These are phyloP conservation scores for Fusarium sp. DNA, from an alignment of 2,329 filamentous ascomycete genomes.

Conservation along the genomic window DNA sequence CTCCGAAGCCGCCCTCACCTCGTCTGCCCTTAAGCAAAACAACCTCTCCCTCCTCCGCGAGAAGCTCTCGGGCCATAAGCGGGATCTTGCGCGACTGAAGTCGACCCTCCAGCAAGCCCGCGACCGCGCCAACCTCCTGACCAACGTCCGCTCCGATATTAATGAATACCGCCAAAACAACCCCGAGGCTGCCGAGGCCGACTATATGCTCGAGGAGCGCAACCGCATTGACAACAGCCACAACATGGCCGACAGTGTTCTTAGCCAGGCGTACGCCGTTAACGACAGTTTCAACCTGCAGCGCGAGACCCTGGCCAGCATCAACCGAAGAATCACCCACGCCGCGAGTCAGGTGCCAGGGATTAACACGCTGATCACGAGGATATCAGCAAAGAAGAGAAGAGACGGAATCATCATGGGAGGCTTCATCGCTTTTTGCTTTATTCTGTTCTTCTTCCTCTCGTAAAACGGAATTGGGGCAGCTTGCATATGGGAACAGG, in stretches of 20 bases:
- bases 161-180: constrained; percentile 87
- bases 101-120: constrained; percentile 81
- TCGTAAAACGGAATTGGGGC: constrained; percentile 57
- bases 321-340: constrained; percentile 89
- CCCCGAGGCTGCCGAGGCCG: constrained; percentile 85
- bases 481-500: constrained; percentile 44
- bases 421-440: constrained; percentile 90
- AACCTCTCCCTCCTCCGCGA: constrained; percentile 93
- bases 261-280: constrained; percentile 96
- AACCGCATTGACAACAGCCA: constrained; percentile 88
- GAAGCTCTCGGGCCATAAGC: constrained; percentile 87
- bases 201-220: constrained; percentile 97
- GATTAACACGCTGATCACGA: constrained; percentile 89
- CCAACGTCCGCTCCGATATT: constrained; percentile 92
- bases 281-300: constrained; percentile 92
- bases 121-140: constrained; percentile 89
- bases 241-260: constrained; percentile 87
- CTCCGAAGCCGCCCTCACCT: constrained; percentile 86
- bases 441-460: constrained; percentile 84
- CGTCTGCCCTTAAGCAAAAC: constrained; percentile 96
- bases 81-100: constrained; percentile 82
- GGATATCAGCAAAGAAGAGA: constrained; percentile 94
- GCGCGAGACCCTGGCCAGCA: constrained; percentile 86
- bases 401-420: constrained; percentile 96
- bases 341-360: constrained; percentile 94